These are phyloP conservation scores for Sporothrix brasiliensis DNA, from an alignment of 2,329 filamentous ascomycete species.

Conservation along the genomic window DNA sequence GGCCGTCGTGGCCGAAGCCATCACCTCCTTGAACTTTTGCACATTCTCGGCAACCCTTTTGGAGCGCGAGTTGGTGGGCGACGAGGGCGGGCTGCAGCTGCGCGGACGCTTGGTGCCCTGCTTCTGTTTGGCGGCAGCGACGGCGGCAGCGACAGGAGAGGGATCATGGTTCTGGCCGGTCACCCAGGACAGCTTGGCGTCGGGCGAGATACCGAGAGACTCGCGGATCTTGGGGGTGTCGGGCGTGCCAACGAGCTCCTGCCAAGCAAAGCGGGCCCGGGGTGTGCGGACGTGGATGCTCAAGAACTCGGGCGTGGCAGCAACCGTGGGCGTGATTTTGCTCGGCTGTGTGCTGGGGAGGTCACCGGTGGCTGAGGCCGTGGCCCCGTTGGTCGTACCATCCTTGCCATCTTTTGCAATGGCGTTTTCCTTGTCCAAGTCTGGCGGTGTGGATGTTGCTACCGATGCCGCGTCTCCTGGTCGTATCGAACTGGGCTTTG, in stretches of 20 bases:
- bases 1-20: slow-evolving; percentile 66
- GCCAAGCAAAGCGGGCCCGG: slow-evolving; percentile 58
- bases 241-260: slow-evolving; percentile 58
- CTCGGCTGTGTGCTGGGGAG: slow-evolving; percentile 32
- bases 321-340: slow-evolving; percentile 32
- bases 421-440: slow-evolving; percentile 25
- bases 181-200: slow-evolving; percentile 65
- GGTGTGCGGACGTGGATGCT: slow-evolving; percentile 51
- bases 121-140: slow-evolving; percentile 8
- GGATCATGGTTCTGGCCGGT: slow-evolving; percentile 50
- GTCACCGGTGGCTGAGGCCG: slow-evolving; percentile 33
- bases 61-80: slow-evolving; percentile 58
- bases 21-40: slow-evolving; percentile 58
- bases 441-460: neutral
- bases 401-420: slow-evolving; percentile 32
- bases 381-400: slow-evolving; percentile 31
- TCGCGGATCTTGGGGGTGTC: slow-evolving; percentile 44
- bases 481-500: neutral
- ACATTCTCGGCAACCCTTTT: slow-evolving; percentile 57
- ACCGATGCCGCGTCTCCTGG: neutral
- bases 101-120: slow-evolving; percentile 67
- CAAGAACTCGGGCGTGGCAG: slow-evolving; percentile 36
- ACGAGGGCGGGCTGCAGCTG: slow-evolving; percentile 73
- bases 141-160: slow-evolving; percentile 46
- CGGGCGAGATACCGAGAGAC: slow-evolving; percentile 57